phyloP scores from a whole-genome alignment of 202 grass and related monocot species.

The Sporobolus alterniflorus region DNA sequence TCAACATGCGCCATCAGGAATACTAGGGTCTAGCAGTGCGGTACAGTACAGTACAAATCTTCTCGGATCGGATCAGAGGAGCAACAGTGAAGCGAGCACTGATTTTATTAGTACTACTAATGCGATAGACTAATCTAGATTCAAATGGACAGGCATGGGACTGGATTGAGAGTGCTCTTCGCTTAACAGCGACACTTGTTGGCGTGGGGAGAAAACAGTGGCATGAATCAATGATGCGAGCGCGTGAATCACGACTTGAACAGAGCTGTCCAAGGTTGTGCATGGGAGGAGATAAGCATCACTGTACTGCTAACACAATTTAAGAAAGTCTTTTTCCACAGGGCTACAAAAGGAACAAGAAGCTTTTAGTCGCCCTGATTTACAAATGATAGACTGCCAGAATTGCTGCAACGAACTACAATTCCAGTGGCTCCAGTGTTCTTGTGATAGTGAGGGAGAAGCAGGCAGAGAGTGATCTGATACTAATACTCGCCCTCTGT shows the following conservation, averaged over 20 bases:
- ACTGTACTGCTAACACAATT: conserved; percentile 9
- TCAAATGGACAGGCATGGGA: not conserved
- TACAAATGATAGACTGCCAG: conserved; percentile 35
- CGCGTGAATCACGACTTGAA: not conserved
- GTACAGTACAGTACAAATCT: not conserved
- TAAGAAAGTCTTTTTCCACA: conserved; percentile 11
- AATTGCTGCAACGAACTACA: conserved; percentile 36
- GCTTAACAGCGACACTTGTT: conserved; percentile 23
- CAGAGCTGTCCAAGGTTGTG: not conserved
- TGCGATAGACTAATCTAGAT: not conserved
- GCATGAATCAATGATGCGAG: not conserved
- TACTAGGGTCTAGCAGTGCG: not conserved
- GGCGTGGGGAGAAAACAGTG: not conserved
- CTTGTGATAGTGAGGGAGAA: not conserved
- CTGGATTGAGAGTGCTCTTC: not conserved
- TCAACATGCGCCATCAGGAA: conserved; percentile 29
- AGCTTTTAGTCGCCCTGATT: conserved; percentile 29
- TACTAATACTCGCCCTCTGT: conserved; percentile 8
- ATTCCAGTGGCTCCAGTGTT: conserved; percentile 34
- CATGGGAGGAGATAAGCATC: conserved; percentile 13
- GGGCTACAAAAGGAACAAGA: conserved; percentile 22
- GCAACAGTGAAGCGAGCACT: not conserved
- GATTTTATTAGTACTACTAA: not conserved
- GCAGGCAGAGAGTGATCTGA: not conserved
- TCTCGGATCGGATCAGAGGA: conserved; percentile 2